Percentiles rank a stretch among this genome's conserved stretches.
Evolutionary conservation across 495 filamentous ascomycete genomes (phyloP).

Genomic region (Ascodesmis nigricans): DNA sequence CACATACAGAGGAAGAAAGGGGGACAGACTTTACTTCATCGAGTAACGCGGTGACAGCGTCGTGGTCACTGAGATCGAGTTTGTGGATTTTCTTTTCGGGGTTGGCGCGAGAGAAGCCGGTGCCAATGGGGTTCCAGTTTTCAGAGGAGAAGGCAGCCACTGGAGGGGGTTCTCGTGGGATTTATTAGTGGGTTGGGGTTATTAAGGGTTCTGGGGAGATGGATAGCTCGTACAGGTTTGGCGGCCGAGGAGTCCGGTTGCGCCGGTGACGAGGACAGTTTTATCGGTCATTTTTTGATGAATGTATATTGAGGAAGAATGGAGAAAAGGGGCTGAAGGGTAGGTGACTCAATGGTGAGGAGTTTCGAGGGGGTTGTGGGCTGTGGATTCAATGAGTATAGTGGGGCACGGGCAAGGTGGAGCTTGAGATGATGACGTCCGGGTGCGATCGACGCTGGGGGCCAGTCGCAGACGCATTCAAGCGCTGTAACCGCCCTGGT

Average conservation of each 20-base stretch:
- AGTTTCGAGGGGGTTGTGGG: too few relatives aligned
- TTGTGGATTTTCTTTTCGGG: slow-evolving; percentile 54
- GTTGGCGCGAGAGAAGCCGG: slow-evolving; percentile 49
- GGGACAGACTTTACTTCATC: slow-evolving; percentile 39
- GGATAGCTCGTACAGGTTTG: slow-evolving; percentile 23
- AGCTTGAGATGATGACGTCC: too few relatives aligned
- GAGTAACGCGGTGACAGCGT: slow-evolving; percentile 39
- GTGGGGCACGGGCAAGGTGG: too few relatives aligned
- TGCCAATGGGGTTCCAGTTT: slow-evolving; percentile 61
- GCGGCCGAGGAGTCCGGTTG: slow-evolving; percentile 62
- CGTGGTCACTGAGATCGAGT: slow-evolving; percentile 42
- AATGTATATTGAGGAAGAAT: too few relatives aligned
- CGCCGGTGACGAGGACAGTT: slow-evolving; percentile 62
- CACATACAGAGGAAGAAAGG: background rate
- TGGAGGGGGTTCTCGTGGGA: slow-evolving; percentile 24
- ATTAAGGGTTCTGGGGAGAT: background rate
- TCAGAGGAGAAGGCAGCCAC: slow-evolving; percentile 46
- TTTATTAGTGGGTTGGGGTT: background rate
- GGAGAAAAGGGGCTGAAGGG: too few relatives aligned
- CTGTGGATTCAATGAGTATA: too few relatives aligned
- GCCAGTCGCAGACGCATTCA: too few relatives aligned
- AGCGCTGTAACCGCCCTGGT: too few relatives aligned
- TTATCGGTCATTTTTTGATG: slow-evolving; percentile 32
- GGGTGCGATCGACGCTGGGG: too few relatives aligned
- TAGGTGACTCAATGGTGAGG: too few relatives aligned